These are phyloP conservation scores for Solanum hybrid DNA, from an alignment of 305 asterid genomes.

Conservation along the genomic window DNA sequence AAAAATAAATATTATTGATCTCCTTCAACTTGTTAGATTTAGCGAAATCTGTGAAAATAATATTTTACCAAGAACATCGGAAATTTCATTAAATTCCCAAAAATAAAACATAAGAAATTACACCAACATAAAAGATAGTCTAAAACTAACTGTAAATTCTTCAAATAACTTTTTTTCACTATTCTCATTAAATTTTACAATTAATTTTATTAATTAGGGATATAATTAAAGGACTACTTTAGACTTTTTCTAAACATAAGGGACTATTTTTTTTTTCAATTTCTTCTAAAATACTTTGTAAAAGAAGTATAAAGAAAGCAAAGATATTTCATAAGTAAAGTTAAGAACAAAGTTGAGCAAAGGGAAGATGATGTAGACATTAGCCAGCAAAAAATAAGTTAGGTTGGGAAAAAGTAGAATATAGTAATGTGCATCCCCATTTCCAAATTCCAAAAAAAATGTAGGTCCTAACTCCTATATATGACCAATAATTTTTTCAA, in stretches of 20 bases:
- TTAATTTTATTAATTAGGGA: background rate
- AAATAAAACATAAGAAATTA: background rate
- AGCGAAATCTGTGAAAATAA: background rate
- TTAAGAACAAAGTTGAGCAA: background rate
- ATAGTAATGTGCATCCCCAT: background rate
- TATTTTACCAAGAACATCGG: background rate
- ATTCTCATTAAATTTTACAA: background rate
- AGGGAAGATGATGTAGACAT: background rate
- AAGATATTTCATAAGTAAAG: background rate
- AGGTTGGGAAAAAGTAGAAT: constrained; percentile 1
- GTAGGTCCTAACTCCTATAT: background rate
- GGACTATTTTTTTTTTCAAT: background rate
- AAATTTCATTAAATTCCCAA: background rate
- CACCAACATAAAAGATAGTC: background rate
- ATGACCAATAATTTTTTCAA: background rate
- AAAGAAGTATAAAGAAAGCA: background rate
- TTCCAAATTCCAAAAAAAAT: background rate
- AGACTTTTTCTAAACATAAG: background rate
- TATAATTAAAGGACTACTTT: background rate
- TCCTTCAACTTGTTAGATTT: background rate
- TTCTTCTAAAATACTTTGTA: background rate
- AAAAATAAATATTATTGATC: background rate
- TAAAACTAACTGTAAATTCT: background rate
- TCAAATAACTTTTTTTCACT: background rate
- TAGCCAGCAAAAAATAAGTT: background rate